Conservation (phyloP, 106 monocot species). For the Phalaenopsis equestris region DNA sequence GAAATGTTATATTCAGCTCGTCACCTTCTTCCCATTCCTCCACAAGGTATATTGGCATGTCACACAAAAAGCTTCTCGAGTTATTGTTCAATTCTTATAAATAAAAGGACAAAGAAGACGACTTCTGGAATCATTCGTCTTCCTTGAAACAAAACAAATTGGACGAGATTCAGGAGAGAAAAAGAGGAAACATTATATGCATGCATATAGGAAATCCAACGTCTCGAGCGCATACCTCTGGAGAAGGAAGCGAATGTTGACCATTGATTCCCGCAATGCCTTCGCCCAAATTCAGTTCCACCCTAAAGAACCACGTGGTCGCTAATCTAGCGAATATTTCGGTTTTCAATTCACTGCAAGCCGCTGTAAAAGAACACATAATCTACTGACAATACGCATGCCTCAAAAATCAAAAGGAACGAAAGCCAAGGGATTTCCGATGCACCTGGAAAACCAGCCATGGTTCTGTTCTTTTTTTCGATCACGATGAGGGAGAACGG, state of each 20-base stretch:
- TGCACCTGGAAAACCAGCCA: background rate
- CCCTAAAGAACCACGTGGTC: background rate
- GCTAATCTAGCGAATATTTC: background rate
- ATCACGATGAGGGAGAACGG: background rate
- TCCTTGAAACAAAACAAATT: too few species aligned
- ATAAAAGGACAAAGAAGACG: too few species aligned
- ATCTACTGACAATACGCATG: background rate
- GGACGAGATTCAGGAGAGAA: too few species aligned
- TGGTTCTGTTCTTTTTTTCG: background rate
- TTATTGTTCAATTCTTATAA: too few species aligned
- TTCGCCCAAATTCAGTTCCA: background rate
- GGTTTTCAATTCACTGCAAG: background rate
- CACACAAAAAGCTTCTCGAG: too few species aligned
- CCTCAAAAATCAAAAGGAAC: background rate
- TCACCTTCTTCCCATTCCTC: too few species aligned
- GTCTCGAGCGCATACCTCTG: conserved; percentile 2
- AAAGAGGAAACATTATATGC: background rate
- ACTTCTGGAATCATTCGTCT: too few species aligned
- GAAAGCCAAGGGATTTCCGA: background rate
- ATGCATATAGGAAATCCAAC: background rate
- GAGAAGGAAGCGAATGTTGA: background rate
- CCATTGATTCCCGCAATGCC: background rate
- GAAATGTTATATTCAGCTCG: too few species aligned
- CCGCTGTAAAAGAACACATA: background rate
- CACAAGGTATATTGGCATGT: too few species aligned